These are phyloP conservation scores for Clonostachys byssicola DNA, from an alignment of 2,329 filamentous ascomycete species.

Conservation along the genomic window DNA sequence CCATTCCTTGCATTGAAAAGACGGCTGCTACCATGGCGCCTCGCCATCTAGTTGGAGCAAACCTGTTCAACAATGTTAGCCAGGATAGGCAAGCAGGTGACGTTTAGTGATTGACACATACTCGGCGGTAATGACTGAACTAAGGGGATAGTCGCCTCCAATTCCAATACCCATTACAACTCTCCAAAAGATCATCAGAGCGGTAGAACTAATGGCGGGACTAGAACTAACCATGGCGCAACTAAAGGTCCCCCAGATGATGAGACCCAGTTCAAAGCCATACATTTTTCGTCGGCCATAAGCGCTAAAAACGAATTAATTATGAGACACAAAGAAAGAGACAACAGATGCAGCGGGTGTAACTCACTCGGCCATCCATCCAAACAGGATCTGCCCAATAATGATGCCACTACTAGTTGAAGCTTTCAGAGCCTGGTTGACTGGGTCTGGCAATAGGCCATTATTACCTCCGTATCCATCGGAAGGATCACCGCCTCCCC, in stretches of 20 bases:
- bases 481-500: slow-evolving; percentile 39
- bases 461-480: slow-evolving; percentile 47
- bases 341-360: neutral
- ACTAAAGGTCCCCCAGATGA: slow-evolving; percentile 66
- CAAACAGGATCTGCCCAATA: slow-evolving; percentile 73
- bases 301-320: slow-evolving; percentile 22
- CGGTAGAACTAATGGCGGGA: slow-evolving; percentile 53
- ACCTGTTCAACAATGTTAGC: slow-evolving; percentile 35
- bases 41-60: slow-evolving; percentile 76
- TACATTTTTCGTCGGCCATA: slow-evolving; percentile 81
- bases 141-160: slow-evolving; percentile 79
- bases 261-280: slow-evolving; percentile 69
- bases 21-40: slow-evolving; percentile 81
- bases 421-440: slow-evolving; percentile 76
- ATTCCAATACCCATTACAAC: slow-evolving; percentile 76
- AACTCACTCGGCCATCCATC: slow-evolving; percentile 65
- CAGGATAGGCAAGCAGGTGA: neutral
- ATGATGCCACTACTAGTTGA: slow-evolving; percentile 77
- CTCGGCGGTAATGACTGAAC: slow-evolving; percentile 78
- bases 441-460: slow-evolving; percentile 55
- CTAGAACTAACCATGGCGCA: slow-evolving; percentile 61
- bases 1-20: slow-evolving; percentile 81
- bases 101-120: slow-evolving; percentile 14
- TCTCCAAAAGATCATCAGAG: slow-evolving; percentile 69
- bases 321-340: neutral